phyloP scores from a whole-genome alignment of 2,329 filamentous ascomycete species.

The Arthrobotrys megalospora region DNA sequence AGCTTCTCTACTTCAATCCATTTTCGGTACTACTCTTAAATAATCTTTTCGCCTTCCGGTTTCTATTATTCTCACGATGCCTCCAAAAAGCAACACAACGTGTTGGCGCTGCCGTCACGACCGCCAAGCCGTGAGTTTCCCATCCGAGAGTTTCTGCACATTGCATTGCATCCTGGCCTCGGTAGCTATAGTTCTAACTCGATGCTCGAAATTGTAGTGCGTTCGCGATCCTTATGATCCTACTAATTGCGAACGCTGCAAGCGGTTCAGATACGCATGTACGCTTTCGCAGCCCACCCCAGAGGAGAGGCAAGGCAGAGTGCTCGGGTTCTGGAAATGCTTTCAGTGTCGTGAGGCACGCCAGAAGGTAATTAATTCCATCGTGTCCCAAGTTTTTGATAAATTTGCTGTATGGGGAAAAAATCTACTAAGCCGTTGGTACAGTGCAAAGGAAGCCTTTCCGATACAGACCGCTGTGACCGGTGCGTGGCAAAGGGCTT shows the following conservation, averaged over 20 bases:
- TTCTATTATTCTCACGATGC: constrained; percentile 25
- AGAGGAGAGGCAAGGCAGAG: constrained; percentile 29
- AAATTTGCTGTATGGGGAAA: not conserved
- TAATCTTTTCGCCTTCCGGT: not conserved
- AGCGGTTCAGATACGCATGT: constrained; percentile 39
- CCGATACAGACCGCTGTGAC: constrained; percentile 31
- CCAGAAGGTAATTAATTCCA: constrained; percentile 41
- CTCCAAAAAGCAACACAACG: constrained; percentile 52
- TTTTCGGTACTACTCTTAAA: not conserved
- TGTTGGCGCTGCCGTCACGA: constrained; percentile 58
- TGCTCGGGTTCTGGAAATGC: constrained; percentile 43
- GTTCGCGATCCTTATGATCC: constrained; percentile 44
- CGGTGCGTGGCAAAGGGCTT: constrained; percentile 34
- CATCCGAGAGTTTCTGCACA: not conserved
- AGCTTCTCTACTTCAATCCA: not conserved
- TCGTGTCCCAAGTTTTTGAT: too few relatives aligned
- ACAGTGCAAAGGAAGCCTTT: constrained; percentile 24
- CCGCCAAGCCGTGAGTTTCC: constrained; percentile 47
- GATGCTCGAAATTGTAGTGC: constrained; percentile 19
- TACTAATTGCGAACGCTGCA: constrained; percentile 31
- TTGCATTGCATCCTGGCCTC: not conserved
- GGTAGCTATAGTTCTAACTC: not conserved
- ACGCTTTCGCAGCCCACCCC: constrained; percentile 2
- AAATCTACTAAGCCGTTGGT: not conserved
- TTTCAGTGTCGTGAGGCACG: constrained; percentile 37